phyloP scores from a whole-genome alignment of 2,329 filamentous ascomycete genomes.

The Fusarium decemcellulare region DNA sequence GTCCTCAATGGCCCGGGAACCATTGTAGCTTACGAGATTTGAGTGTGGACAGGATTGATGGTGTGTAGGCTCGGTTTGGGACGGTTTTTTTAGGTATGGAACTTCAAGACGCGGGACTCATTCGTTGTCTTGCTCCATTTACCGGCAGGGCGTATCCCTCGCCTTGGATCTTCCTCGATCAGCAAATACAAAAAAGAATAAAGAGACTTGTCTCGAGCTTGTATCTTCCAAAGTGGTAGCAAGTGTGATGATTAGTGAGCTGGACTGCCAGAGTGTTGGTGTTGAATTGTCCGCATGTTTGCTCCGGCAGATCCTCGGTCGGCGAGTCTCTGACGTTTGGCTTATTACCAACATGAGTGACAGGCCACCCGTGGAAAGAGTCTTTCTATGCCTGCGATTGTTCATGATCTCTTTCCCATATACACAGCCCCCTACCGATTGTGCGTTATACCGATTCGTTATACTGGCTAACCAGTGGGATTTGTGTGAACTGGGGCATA shows the following conservation, averaged over 20 bases:
- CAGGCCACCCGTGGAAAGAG: too few relatives aligned
- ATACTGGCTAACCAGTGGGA: too few relatives aligned
- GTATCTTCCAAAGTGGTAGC: neutral
- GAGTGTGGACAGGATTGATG: conserved; percentile 13
- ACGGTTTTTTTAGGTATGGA: conserved; percentile 15
- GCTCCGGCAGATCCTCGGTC: conserved; percentile 31
- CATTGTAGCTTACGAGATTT: conserved; percentile 16
- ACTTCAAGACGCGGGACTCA: conserved; percentile 13
- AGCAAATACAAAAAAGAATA: conserved; percentile 35
- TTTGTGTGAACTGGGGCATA: neutral
- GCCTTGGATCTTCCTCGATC: conserved; percentile 25
- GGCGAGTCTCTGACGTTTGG: neutral
- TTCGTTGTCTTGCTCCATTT: conserved; percentile 13
- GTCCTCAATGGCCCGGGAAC: conserved; percentile 10
- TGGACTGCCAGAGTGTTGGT: too few relatives aligned
- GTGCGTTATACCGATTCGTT: neutral
- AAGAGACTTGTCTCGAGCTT: conserved; percentile 14
- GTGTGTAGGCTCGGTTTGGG: neutral
- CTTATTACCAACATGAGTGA: neutral
- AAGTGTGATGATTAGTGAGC: neutral
- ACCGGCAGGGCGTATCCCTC: conserved; percentile 14
- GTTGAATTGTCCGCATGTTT: neutral
- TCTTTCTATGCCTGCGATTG: neutral
- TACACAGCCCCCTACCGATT: neutral
- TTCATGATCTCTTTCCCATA: neutral